Evolutionary conservation across 495 filamentous ascomycete genomes (phyloP).

Genomic region (Aspergillus carlsbadensis): DNA sequence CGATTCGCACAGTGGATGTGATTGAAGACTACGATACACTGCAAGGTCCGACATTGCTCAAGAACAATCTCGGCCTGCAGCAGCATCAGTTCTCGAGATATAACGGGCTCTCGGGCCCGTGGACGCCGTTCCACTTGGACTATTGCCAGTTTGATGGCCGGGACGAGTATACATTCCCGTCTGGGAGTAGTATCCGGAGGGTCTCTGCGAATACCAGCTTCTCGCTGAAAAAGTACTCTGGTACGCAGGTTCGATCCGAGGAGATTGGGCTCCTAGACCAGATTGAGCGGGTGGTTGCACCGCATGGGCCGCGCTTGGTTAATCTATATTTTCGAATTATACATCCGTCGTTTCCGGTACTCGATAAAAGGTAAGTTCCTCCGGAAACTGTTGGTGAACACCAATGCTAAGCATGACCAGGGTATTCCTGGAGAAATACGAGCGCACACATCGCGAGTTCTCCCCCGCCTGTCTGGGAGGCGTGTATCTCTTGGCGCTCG

Average conservation of each 20-base stretch:
- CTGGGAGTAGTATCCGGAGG: conserved; percentile 1
- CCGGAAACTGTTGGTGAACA: background rate
- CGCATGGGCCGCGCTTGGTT: background rate
- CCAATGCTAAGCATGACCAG: background rate
- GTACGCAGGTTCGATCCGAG: background rate
- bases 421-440: conserved; percentile 8
- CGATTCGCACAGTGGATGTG: background rate
- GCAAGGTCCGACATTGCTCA: background rate
- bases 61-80: conserved; percentile 3
- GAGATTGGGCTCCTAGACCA: conserved; percentile 6
- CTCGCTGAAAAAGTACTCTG: conserved; percentile 7
- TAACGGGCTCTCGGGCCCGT: conserved; percentile 1
- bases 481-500: conserved; percentile 5
- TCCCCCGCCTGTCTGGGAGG: conserved; percentile 4
- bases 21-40: conserved; percentile 7
- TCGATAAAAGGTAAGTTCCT: conserved; percentile 1
- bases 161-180: conserved; percentile 6
- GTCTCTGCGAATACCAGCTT: conserved; percentile 5
- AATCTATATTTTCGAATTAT: conserved; percentile 7
- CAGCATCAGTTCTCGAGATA: conserved; percentile 7
- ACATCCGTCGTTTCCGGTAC: conserved; percentile 5
- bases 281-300: conserved; percentile 1
- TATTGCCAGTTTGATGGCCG: conserved; percentile 5
- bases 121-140: background rate
- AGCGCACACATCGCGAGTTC: conserved; percentile 9